phyloP scores from a whole-genome alignment of 2,329 filamentous ascomycete species.

The Verticillium zaregamsianum region DNA sequence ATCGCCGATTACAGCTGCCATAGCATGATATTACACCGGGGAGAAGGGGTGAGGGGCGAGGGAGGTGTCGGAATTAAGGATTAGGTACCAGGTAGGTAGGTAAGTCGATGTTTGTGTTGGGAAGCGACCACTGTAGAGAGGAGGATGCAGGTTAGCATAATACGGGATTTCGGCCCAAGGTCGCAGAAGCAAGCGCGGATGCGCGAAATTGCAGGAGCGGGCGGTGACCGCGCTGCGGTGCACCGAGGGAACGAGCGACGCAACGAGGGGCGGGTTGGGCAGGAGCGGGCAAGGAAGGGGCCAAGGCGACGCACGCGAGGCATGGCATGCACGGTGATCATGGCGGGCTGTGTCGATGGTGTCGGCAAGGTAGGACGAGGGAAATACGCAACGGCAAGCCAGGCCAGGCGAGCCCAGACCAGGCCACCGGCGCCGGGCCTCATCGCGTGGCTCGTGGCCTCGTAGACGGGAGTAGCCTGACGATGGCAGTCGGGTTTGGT shows the following conservation, averaged over 20 bases:
- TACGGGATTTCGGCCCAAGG: background rate
- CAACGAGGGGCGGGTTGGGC: background rate
- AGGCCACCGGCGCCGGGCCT: background rate
- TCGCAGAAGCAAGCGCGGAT: conserved; percentile 1
- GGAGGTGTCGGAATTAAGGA: conserved; percentile 5
- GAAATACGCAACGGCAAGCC: background rate
- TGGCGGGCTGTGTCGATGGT: background rate
- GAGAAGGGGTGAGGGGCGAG: conserved; percentile 3
- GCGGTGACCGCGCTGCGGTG: background rate
- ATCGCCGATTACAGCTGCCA: conserved; percentile 66
- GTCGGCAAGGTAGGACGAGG: background rate
- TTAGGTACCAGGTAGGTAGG: too few relatives aligned
- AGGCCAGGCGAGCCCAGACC: background rate
- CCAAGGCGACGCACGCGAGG: background rate
- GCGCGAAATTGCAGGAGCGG: background rate
- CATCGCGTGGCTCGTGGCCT: background rate
- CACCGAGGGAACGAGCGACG: background rate
- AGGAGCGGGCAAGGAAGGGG: background rate
- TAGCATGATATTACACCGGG: conserved; percentile 36
- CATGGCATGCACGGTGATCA: background rate
- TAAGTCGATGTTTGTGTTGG: background rate
- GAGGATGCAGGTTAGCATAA: background rate
- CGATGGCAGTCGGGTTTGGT: background rate
- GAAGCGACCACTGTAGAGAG: conserved; percentile 4
- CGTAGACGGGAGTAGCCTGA: background rate